Base-by-base conservation (phyloP, 1,284 basidiomycete genomes). In the Ustilago vetiveriae region DNA sequence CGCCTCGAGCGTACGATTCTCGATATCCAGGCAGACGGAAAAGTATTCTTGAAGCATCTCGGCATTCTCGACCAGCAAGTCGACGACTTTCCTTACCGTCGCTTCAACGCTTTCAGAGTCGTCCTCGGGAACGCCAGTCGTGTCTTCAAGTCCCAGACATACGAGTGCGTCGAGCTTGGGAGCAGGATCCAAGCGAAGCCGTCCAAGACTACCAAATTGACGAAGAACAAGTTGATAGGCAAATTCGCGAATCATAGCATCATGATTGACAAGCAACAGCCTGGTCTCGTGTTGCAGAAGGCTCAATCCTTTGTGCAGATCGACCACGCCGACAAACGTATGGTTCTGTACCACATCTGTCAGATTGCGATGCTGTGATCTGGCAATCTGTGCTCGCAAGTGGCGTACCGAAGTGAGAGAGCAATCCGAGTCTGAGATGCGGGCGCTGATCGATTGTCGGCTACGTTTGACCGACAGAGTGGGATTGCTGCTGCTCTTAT, bases 31-130 rank as follows among this genome's bases (percentile, higher is more conserved):
- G 19, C 51, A 44, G 19, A 98, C 82, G 0, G 89, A 90, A 78
- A 98, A 98, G 83, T 98, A 98, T 75, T 98, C 95, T 9, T 88
- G 84, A 1, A 98, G 84, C 94, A 98, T 97, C 11, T 90, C 90
- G 4, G 90, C 86, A 14, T 87, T 87, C 17, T 82, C 79, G 9
- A 82, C 47, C 9, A 87, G 64, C 3, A 82, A 50, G 0, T 59
- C 33, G 17, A 69, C 52, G 6, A 84, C 79, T 24, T 67, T 71
- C 73, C 82, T 41, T 39, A n/a, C 42, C 14, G 45, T 51, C 32
- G 37, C 39, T 17, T 64, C 42, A 19, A 45, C 88, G 83, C 8
- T 83, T 76, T 0, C 79, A 52, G 7, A 74, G 62, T 43, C 85
- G 53, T 8, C 82, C 80, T 16, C 56, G 78, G 78, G 60, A 4